Conservation (phyloP, 805 yeast species). For the Debaryomyces castellii region DNA sequence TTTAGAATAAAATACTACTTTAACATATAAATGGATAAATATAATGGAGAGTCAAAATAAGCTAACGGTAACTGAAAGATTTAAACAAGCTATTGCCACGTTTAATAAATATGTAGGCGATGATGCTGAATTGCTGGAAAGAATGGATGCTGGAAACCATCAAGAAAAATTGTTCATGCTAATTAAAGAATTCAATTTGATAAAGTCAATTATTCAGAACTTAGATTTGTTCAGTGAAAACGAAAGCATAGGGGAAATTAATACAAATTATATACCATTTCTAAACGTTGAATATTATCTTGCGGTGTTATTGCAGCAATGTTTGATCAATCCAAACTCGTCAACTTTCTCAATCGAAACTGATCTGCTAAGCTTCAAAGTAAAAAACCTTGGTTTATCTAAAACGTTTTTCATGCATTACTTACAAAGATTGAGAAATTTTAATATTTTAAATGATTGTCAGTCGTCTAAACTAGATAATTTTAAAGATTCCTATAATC, state of each 20-base stretch:
- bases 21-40: neutral
- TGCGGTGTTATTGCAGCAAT: slow-evolving; percentile 29
- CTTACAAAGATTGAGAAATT: slow-evolving; percentile 42
- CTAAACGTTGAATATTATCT: slow-evolving; percentile 59
- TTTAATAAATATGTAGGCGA: slow-evolving; percentile 4
- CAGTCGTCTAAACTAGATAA: slow-evolving; percentile 40
- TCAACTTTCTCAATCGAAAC: slow-evolving; percentile 14
- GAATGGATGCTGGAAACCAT: slow-evolving; percentile 36
- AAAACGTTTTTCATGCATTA: slow-evolving; percentile 46
- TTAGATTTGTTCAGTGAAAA: slow-evolving; percentile 67
- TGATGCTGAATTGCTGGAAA: neutral
- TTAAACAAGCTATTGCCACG: slow-evolving; percentile 4
- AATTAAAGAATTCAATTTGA: slow-evolving; percentile 43
- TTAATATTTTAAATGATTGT: slow-evolving; percentile 37
- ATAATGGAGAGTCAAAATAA: slow-evolving; percentile 2
- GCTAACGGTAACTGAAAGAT: slow-evolving; percentile 7
- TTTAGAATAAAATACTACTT: neutral
- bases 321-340: slow-evolving; percentile 23
- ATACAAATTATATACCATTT: slow-evolving; percentile 61
- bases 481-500: slow-evolving; percentile 40
- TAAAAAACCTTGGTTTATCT: slow-evolving; percentile 28
- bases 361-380: slow-evolving; percentile 21
- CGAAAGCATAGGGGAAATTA: slow-evolving; percentile 68
- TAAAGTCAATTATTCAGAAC: slow-evolving; percentile 44
- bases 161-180: slow-evolving; percentile 36